Evolutionary conservation across 192 early-diverging fungal species (phyloP).

Genomic region (Entophlyctis helioformis): DNA sequence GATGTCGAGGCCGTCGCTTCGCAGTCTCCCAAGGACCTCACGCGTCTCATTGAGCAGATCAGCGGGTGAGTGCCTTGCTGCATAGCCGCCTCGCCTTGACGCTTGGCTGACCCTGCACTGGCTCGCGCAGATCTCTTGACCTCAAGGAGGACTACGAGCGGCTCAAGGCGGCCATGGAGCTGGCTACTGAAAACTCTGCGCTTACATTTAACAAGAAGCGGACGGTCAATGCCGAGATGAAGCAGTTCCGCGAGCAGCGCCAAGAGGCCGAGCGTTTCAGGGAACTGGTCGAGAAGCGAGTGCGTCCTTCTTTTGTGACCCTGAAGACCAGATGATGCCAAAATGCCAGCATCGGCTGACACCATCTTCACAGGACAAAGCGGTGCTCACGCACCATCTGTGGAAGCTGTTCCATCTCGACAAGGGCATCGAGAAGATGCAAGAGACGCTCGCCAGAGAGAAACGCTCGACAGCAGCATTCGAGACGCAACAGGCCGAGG

Average conservation of each 20-base stretch:
- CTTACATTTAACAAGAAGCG: conserved; percentile 87
- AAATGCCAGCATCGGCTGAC: no score
- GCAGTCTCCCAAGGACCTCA: conserved; percentile 91
- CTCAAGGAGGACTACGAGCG: conserved; percentile 79
- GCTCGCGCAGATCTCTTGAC: conserved; percentile 57
- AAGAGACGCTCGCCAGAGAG: conserved; percentile 44
- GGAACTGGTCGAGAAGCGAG: conserved; percentile 43
- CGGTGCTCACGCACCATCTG: conserved; percentile 59
- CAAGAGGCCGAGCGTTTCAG: conserved; percentile 81
- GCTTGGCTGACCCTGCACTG: not conserved
- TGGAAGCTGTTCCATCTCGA: conserved; percentile 92
- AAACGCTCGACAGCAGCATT: conserved; percentile 19
- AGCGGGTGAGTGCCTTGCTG: conserved; percentile 71
- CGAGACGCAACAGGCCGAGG: not conserved
- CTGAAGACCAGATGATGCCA: no score
- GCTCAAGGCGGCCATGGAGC: conserved; percentile 70
- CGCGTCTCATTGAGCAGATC: conserved; percentile 89
- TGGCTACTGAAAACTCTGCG: conserved; percentile 74
- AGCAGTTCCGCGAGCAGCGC: conserved; percentile 85
- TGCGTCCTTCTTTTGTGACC: conserved; percentile 13
- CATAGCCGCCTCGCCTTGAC: not conserved
- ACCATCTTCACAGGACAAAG: conserved; percentile 40
- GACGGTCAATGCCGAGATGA: conserved; percentile 79
- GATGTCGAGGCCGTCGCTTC: conserved; percentile 94
- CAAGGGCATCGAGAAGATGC: conserved; percentile 41